A percentile compares a stretch with the other conserved stretches of the same genome.
phyloP scores from a whole-genome alignment of 1,284 basidiomycete species.

The Moniliella sp. region DNA sequence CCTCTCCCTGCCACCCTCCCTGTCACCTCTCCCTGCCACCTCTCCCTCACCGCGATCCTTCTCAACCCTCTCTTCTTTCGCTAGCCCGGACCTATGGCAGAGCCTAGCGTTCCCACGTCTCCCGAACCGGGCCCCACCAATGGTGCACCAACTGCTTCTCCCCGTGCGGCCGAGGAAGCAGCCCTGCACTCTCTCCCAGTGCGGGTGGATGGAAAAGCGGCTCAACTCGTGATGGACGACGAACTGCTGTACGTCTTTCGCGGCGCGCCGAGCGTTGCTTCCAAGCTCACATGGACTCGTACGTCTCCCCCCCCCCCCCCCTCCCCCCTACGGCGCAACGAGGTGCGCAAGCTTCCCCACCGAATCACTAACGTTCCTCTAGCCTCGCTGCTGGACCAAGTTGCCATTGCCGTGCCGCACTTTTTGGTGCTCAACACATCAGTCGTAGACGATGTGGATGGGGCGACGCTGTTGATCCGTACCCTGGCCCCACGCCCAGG shows the following conservation, averaged over 20 bases:
- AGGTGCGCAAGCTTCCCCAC: not conserved
- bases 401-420: conserved; percentile 8
- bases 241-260: conserved; percentile 15
- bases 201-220: conserved; percentile 18
- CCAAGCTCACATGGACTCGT: not conserved
- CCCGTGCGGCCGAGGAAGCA: too few relatives aligned
- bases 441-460: conserved; percentile 21
- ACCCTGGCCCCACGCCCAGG: conserved; percentile 13
- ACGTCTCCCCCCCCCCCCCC: not conserved
- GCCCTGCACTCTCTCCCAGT: conserved; percentile 11
- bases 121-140: too few relatives aligned
- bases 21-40: too few relatives aligned
- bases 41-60: too few relatives aligned
- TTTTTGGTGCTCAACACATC: conserved; percentile 15
- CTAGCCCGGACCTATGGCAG: too few relatives aligned
- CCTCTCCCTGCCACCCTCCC: too few relatives aligned
- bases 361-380: not conserved
- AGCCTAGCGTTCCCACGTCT: too few relatives aligned
- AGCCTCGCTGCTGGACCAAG: not conserved
- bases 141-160: too few relatives aligned
- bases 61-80: too few relatives aligned
- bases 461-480: conserved; percentile 19
- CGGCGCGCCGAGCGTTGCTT: not conserved
- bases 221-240: conserved; percentile 11
- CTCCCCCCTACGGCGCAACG: not conserved